phyloP scores from a whole-genome alignment of 2,329 filamentous ascomycete genomes.

The Aspergillus costaricaensis region DNA sequence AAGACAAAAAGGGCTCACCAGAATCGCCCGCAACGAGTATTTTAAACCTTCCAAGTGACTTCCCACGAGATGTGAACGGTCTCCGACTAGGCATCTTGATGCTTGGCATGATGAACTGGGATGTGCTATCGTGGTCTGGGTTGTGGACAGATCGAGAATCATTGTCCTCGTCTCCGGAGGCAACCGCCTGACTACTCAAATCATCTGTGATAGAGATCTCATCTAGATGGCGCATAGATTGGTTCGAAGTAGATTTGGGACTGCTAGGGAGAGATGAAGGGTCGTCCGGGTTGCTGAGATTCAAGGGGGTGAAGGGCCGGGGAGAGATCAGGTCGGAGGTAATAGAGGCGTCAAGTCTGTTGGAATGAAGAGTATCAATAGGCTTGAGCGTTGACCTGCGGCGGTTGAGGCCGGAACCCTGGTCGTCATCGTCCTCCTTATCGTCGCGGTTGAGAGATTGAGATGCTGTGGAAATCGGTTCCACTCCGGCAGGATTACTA shows the following conservation, averaged over 20 bases:
- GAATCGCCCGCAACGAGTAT: constrained; percentile 80
- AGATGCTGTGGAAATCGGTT: constrained; percentile 16
- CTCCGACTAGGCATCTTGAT: constrained; percentile 85
- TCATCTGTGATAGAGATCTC: constrained; percentile 59
- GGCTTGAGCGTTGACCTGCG: constrained; percentile 37
- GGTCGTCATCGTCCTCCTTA: constrained; percentile 28
- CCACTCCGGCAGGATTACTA: constrained; percentile 10
- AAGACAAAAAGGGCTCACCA: constrained; percentile 53
- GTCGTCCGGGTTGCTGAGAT: constrained; percentile 49
- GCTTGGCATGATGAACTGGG: constrained; percentile 97
- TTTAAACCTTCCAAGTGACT: constrained; percentile 80
- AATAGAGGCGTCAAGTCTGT: constrained; percentile 20
- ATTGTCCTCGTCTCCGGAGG: constrained; percentile 59
- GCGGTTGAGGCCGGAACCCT: constrained; percentile 23
- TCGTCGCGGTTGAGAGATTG: constrained; percentile 6
- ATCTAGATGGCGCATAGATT: constrained; percentile 61
- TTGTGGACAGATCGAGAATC: constrained; percentile 30
- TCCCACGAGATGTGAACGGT: constrained; percentile 86
- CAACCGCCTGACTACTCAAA: constrained; percentile 56
- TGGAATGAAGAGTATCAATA: constrained; percentile 21
- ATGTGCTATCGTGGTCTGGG: constrained; percentile 41
- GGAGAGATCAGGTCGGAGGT: constrained; percentile 32
- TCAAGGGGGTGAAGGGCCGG: constrained; percentile 51
- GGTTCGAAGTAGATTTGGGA: constrained; percentile 61
- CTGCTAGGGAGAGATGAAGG: constrained; percentile 58